Evolutionary conservation across 257 asterid species (phyloP), one percentile per base, ranked within the genome.

Genomic region (Catharanthus roseus): DNA sequence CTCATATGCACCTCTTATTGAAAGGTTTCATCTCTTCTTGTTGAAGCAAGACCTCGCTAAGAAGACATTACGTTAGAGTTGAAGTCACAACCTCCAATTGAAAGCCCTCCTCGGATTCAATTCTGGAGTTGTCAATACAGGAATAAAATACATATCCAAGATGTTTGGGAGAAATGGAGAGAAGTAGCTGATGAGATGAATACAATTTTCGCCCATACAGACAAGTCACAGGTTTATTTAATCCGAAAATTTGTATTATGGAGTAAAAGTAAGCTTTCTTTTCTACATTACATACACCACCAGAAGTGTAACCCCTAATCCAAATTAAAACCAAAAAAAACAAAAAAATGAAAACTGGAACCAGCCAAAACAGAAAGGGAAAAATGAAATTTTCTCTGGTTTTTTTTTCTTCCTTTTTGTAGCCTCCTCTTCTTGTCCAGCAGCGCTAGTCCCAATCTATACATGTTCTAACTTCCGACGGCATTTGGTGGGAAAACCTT

Each of bases 401-500:
- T 7, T 11, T 16, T 18, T 33, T 53, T 24, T 0, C 64, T 41
- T 10, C 26, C 28, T 38, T 23, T 1, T 15, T 9, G 36, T 39
- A 24, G 60, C 41, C 21, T 9, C 7, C 36, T 51, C 74, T 38
- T 72, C 39, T 29, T 42, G 44, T 28, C 60, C 44, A 6, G 41
- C 41, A 67, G 71, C 0, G 6, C 56, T 19, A 3, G 29, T 34
- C 29, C 7, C 67, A 21, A 12, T 49, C 50, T n/a, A 19, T 28
- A 54, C 9, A 42, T 31, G 16, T 68, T 69, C 80, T 76, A 84
- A 62, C 36, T 82, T 67, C 68, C 73, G 49, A 42, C 64, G 7
- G 77, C 75, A 67, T 78, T 81, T 19, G 93, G 62, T 6, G 99
- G 99, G 44, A 93, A 95, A 63, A 87, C 96, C 85, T 87, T 95